A percentile compares a stretch with the other conserved stretches of the same genome.
Evolutionary conservation across 768 basidiomycete species (phyloP).

Genomic region (Mycena latifolia): DNA sequence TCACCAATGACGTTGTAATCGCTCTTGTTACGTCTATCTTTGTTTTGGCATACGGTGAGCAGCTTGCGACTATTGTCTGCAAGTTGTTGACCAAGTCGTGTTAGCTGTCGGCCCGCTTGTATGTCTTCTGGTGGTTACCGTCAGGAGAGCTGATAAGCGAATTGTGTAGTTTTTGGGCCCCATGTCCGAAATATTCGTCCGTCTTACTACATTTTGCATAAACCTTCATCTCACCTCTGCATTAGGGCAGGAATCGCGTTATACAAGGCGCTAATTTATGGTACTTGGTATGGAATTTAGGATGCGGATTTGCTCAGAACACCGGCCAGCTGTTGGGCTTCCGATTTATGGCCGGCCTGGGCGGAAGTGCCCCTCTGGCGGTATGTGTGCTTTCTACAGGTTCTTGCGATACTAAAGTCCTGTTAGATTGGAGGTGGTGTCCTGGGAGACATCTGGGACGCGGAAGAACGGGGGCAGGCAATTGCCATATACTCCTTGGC

Average conservation of each 20-base stretch:
- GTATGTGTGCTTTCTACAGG: constrained; percentile 57
- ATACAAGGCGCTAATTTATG: constrained; percentile 24
- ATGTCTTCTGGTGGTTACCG: constrained; percentile 20
- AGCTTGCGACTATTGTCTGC: constrained; percentile 6
- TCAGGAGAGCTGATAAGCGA: background rate
- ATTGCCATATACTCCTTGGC: constrained; percentile 75
- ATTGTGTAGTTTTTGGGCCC: constrained; percentile 55
- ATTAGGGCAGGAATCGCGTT: constrained; percentile 22
- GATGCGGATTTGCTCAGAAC: constrained; percentile 73
- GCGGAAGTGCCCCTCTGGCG: constrained; percentile 77
- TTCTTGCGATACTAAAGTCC: constrained; percentile 42
- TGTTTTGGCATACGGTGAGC: constrained; percentile 70
- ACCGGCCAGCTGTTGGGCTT: constrained; percentile 72
- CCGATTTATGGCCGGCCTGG: constrained; percentile 77
- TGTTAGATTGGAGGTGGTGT: constrained; percentile 71
- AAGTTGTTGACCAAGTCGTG: background rate
- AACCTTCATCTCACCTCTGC: background rate
- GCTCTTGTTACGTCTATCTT: constrained; percentile 74
- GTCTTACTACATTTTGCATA: background rate
- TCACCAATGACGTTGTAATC: constrained; percentile 60
- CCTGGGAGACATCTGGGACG: constrained; percentile 69
- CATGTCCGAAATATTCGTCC: constrained; percentile 69
- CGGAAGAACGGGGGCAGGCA: constrained; percentile 75
- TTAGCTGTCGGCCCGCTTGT: constrained; percentile 67
- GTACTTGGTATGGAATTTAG: constrained; percentile 69